These are phyloP conservation scores for Esteya vermicola DNA, from an alignment of 2,329 filamentous ascomycete genomes.

Conservation along the genomic window DNA sequence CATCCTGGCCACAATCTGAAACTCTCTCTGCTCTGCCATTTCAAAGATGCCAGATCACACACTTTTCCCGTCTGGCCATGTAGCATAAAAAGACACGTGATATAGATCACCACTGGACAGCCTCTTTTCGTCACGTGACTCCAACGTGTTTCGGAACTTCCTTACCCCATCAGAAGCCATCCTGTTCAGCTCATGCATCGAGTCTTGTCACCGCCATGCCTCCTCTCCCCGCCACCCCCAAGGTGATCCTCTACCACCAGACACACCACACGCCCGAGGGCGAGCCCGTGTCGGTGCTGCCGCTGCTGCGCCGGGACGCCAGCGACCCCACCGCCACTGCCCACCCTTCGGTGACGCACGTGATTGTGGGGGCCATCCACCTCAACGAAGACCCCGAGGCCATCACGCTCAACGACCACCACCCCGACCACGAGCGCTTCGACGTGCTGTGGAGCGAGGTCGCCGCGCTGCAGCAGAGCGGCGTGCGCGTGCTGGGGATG, in stretches of 20 bases:
- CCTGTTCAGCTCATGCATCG: too few species aligned
- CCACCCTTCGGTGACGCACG: conserved; percentile 39
- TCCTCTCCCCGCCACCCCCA: conserved; percentile 2
- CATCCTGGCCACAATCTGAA: too few species aligned
- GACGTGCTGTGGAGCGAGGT: conserved; percentile 58
- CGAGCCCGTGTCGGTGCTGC: conserved; percentile 24
- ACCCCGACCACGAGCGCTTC: conserved; percentile 47
- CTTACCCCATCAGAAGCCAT: too few species aligned
- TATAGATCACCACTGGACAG: too few species aligned
- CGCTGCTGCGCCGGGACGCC: conserved; percentile 19
- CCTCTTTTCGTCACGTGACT: too few species aligned
- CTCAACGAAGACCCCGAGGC: conserved; percentile 47
- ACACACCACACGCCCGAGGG: conserved; percentile 23
- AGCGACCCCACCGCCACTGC: conserved; percentile 5
- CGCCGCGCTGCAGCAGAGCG: conserved; percentile 49
- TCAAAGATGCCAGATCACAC: too few species aligned
- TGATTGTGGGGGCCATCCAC: conserved; percentile 68
- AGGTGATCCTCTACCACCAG: conserved; percentile 24
- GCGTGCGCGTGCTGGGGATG: conserved; percentile 67
- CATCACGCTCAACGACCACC: conserved; percentile 63
- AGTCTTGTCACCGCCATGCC: too few species aligned
- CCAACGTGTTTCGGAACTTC: too few species aligned
- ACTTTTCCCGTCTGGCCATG: too few species aligned
- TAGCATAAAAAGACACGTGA: too few species aligned
- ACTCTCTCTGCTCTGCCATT: too few species aligned